phyloP scores from a whole-genome alignment of 768 basidiomycete genomes.

The Mycena vulgaris region DNA sequence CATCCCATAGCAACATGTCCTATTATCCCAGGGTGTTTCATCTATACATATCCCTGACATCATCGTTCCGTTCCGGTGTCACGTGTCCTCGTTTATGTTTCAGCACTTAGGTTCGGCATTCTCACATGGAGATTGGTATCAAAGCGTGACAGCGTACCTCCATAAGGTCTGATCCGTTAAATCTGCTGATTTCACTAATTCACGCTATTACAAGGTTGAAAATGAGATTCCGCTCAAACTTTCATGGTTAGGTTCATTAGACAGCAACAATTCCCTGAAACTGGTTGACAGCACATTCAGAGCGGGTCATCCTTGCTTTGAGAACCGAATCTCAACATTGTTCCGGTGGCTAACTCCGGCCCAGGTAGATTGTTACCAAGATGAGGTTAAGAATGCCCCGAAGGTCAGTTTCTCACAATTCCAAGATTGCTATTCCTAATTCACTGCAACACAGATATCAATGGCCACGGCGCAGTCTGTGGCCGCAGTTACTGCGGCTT shows the following conservation, averaged over 20 bases:
- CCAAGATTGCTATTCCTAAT: not conserved
- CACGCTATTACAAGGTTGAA: slow-evolving; percentile 40
- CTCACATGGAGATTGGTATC: too few species aligned
- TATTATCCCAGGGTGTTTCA: too few species aligned
- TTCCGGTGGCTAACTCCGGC: not conserved
- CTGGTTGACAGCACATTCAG: slow-evolving; percentile 11
- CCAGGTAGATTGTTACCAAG: slow-evolving; percentile 21
- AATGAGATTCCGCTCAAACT: slow-evolving; percentile 38
- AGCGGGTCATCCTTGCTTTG: not conserved
- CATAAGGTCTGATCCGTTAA: too few species aligned
- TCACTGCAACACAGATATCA: not conserved
- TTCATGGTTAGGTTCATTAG: slow-evolving; percentile 41
- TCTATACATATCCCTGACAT: too few species aligned
- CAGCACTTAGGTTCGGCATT: too few species aligned
- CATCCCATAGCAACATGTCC: too few species aligned
- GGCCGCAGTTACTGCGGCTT: not conserved
- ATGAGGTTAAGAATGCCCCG: slow-evolving; percentile 5
- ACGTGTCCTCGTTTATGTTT: too few species aligned
- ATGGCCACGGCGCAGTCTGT: not conserved
- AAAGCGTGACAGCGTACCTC: too few species aligned
- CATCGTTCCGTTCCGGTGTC: too few species aligned
- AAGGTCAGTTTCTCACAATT: not conserved
- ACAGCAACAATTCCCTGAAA: too few species aligned
- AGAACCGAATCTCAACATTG: not conserved
- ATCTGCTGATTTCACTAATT: too few species aligned